Base-by-base conservation (phyloP, 306 rosid genomes). In the Rubus idaeus region DNA sequence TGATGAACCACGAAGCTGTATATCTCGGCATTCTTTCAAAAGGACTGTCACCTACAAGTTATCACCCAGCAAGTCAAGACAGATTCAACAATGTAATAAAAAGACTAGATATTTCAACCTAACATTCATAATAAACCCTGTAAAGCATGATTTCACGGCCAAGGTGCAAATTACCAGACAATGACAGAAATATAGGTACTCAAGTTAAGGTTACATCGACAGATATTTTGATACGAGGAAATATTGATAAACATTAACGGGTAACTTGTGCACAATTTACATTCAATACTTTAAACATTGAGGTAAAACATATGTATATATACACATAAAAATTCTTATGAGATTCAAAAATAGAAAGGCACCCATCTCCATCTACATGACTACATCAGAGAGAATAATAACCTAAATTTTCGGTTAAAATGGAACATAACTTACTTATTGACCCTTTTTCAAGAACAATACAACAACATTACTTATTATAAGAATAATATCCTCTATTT, bases 1-100 rank as follows among this genome's bases (percentile, higher is more conserved):
- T 76, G 91, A 87, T 64, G 92, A 90, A 77, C 97, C 89, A 51
- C 97, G 96, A 84, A 95, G 88, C 80, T 95, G 99, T 60, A 95
- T 82, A 74, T 95, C 99, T 78, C 93, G 96, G 75, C 99, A 95
- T 79, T 92, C 99, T 87, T 95, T 95, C 75, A 95, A 74, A 78
- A 95, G 97, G 77, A 95, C 75, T 17, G 99, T 88, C 70, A 95
- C 97, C 99, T 95, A 83, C 75, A 80, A 2, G 69, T 75, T 26
- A 68, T 49, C 56, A 70, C 8, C 67, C 41, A 69, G 68, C 23
- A 75, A 61, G 56, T 77, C 23, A 35, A 46, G 69, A 63, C 16
- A 66, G 70, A 80, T 70, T 10, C 21, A 40, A 23, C 10, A 13
- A 71, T n/a, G 37, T 4, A 13, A 55, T 12, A 72, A 21, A 71